Evolutionary conservation across 169 alveolate species (phyloP).

Genomic region (Babesia sp.): DNA sequence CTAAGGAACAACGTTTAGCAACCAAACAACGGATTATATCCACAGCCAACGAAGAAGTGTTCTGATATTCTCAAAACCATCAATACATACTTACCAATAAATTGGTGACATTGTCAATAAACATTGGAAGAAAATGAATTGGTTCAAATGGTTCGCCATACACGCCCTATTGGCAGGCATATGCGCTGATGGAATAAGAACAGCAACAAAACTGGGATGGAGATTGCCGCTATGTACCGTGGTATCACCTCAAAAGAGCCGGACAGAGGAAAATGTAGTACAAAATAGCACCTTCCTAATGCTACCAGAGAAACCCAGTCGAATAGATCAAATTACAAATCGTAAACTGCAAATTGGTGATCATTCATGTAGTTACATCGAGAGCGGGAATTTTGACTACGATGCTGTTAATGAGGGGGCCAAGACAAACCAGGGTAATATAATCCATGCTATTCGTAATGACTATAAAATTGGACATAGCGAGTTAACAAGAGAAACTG

Average conservation of each 20-base stretch:
- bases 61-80: not conserved
- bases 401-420: not conserved
- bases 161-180: not conserved
- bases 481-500: slow-evolving; percentile 4
- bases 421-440: not conserved
- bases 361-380: not conserved
- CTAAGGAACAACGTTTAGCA: slow-evolving; percentile 48
- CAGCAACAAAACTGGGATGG: not conserved
- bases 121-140: not conserved
- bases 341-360: not conserved
- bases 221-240: slow-evolving; percentile 12
- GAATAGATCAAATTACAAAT: not conserved
- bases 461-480: slow-evolving; percentile 4
- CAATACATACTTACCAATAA: not conserved
- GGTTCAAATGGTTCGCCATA: not conserved
- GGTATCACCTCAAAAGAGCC: not conserved
- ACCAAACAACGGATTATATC: slow-evolving; percentile 9
- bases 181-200: not conserved
- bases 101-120: not conserved
- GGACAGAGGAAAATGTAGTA: not conserved
- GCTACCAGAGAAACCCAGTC: not conserved
- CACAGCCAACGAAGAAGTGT: slow-evolving; percentile 17
- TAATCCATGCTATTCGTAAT: not conserved
- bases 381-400: not conserved
- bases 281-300: not conserved